phyloP scores from a whole-genome alignment of 208 protist species.

The Leishmania turanica region DNA sequence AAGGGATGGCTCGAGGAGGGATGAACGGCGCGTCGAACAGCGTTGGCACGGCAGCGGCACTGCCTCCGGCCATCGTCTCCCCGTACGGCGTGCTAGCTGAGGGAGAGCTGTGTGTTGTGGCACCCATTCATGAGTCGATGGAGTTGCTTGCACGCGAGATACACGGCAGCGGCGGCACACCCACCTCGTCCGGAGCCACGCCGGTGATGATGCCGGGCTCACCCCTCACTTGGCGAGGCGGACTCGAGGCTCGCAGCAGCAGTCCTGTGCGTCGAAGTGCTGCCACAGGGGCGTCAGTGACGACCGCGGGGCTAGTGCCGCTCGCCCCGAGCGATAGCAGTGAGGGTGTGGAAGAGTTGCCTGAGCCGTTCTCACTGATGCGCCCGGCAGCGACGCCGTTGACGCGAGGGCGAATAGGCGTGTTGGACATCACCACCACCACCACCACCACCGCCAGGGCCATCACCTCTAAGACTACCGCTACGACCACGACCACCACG shows the following conservation, averaged over 20 bases:
- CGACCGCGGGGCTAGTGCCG: neutral
- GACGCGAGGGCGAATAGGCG: neutral
- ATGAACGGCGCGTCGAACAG: neutral
- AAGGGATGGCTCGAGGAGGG: neutral
- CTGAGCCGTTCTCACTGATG: neutral
- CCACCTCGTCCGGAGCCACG: neutral
- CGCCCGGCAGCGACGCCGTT: neutral
- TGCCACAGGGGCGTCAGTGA: neutral
- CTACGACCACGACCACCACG: neutral
- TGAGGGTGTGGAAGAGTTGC: neutral
- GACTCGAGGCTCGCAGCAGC: neutral
- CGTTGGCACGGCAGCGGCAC: neutral
- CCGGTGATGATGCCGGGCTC: neutral
- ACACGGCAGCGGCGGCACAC: neutral
- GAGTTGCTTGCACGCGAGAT: slow-evolving; percentile 12
- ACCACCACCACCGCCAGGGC: too few relatives aligned
- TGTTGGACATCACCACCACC: neutral
- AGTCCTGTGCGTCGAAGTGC: neutral
- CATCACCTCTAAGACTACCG: too few relatives aligned
- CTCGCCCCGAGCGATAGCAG: neutral
- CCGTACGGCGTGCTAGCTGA: slow-evolving; percentile 1
- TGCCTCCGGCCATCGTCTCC: slow-evolving; percentile 4
- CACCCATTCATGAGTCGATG: slow-evolving; percentile 14
- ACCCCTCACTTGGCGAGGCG: neutral
- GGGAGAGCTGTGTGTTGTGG: slow-evolving; percentile 5